These are phyloP conservation scores for Jacaranda copaia DNA, from an alignment of 257 asterid species.

Conservation along the genomic window DNA sequence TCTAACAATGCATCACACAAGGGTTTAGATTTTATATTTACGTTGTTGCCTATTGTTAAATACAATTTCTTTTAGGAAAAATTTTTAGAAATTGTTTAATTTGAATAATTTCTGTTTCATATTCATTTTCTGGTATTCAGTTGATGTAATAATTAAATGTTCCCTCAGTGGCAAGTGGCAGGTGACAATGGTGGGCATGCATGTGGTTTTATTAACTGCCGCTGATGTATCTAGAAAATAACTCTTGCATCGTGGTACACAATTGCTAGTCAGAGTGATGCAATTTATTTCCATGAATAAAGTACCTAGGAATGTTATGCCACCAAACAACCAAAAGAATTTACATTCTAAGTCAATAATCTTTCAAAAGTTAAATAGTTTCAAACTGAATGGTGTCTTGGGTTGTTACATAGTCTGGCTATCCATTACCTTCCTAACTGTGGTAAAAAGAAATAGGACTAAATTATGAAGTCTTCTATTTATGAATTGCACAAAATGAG, in stretches of 20 bases:
- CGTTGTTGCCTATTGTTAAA: too few relatives aligned
- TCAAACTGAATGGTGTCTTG: neutral
- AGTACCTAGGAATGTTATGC: neutral
- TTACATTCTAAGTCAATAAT: neutral
- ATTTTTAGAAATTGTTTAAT: neutral
- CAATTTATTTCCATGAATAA: neutral
- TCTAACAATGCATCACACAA: too few relatives aligned
- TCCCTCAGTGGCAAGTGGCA: neutral
- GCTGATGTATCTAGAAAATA: neutral
- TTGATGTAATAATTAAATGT: neutral
- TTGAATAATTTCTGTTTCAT: neutral
- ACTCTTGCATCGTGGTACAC: neutral
- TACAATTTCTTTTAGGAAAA: too few relatives aligned
- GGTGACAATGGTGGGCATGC: neutral
- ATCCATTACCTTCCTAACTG: neutral
- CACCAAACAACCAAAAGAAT: neutral
- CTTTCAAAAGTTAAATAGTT: neutral
- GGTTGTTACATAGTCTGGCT: neutral
- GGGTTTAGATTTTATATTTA: too few relatives aligned
- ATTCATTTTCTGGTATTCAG: neutral
- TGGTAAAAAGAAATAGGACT: neutral
- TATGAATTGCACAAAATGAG: neutral
- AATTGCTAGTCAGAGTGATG: neutral
- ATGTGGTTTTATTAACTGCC: neutral
- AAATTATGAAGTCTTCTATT: neutral